Conservation (phyloP, 2,329 filamentous ascomycete species). For the Penicillium sp. region DNA sequence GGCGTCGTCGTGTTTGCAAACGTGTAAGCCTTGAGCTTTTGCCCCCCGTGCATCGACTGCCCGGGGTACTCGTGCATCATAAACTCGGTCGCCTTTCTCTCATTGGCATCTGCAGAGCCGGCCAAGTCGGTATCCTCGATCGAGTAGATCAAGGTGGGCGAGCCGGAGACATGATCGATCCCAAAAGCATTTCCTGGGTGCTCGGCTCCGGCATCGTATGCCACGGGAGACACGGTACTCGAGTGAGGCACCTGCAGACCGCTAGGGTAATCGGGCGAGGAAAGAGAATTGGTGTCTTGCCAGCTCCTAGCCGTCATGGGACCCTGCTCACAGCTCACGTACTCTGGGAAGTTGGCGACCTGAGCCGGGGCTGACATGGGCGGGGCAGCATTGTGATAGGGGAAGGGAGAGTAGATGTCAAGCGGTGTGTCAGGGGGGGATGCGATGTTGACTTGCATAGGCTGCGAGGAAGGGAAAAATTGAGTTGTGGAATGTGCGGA, state of each 20-base stretch:
- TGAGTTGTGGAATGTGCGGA: constrained; percentile 33
- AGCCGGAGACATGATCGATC: constrained; percentile 29
- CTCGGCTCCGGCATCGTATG: constrained; percentile 37
- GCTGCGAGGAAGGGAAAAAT: constrained; percentile 39
- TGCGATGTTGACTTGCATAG: constrained; percentile 42
- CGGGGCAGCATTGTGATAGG: constrained; percentile 37
- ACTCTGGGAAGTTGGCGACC: constrained; percentile 43
- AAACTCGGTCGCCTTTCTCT: constrained; percentile 41
- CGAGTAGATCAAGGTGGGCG: constrained; percentile 34
- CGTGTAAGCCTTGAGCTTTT: constrained; percentile 44
- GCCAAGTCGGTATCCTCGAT: constrained; percentile 31
- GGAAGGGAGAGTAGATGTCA: constrained; percentile 39
- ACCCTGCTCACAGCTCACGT: constrained; percentile 37
- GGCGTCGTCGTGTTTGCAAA: constrained; percentile 44
- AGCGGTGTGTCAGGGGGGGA: constrained; percentile 48
- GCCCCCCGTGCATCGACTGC: constrained; percentile 41
- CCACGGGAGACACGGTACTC: constrained; percentile 37
- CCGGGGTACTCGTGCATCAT: constrained; percentile 46
- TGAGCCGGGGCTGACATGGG: constrained; percentile 46
- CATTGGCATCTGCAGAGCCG: constrained; percentile 22
- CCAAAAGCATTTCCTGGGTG: constrained; percentile 27
- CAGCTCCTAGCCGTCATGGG: constrained; percentile 43
- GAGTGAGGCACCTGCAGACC: constrained; percentile 35
- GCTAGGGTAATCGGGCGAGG: constrained; percentile 43
- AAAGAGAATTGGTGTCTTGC: constrained; percentile 39